Percentiles rank a stretch among this genome's conserved stretches.
phyloP scores from a whole-genome alignment of 495 filamentous ascomycete genomes.

The Pyrenopolyporus hunteri region DNA sequence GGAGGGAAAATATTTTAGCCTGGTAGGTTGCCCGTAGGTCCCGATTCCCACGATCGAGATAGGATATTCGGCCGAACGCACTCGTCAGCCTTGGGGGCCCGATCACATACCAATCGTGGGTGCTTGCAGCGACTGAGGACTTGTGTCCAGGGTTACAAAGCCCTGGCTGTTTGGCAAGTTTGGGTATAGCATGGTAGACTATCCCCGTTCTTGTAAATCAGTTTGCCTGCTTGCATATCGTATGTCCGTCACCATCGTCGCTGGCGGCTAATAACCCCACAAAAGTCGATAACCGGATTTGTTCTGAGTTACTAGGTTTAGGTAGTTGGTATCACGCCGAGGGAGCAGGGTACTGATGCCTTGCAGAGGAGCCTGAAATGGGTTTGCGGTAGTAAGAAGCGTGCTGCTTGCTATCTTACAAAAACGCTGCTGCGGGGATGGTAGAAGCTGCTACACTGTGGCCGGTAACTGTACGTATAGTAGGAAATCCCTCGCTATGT shows the following conservation, averaged over 20 bases:
- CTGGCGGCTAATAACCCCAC: slow-evolving; percentile 37
- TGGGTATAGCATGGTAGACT: slow-evolving; percentile 14
- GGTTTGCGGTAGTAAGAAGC: slow-evolving; percentile 29
- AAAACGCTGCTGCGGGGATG: slow-evolving; percentile 8
- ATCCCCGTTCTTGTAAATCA: slow-evolving; percentile 22
- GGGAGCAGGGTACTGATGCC: slow-evolving; percentile 28
- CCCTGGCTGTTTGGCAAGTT: slow-evolving; percentile 8
- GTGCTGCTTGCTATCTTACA: slow-evolving; percentile 26
- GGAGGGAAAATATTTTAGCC: neutral
- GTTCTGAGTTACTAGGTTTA: slow-evolving; percentile 1
- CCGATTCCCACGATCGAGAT: slow-evolving; percentile 4
- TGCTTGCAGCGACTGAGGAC: slow-evolving; percentile 28
- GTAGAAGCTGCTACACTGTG: slow-evolving; percentile 8
- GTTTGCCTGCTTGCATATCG: slow-evolving; percentile 14
- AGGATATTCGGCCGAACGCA: slow-evolving; percentile 24
- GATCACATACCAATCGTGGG: neutral
- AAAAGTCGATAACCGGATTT: slow-evolving; percentile 27
- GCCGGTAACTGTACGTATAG: no score
- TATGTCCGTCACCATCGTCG: slow-evolving; percentile 22
- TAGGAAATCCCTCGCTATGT: no score
- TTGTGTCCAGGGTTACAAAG: slow-evolving; percentile 17
- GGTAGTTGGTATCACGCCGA: slow-evolving; percentile 17
- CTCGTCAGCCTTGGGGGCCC: slow-evolving; percentile 20
- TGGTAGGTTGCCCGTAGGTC: neutral
- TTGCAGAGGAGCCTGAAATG: slow-evolving; percentile 29